phyloP scores from a whole-genome alignment of 768 basidiomycete species.

The Naganishia onofrii region DNA sequence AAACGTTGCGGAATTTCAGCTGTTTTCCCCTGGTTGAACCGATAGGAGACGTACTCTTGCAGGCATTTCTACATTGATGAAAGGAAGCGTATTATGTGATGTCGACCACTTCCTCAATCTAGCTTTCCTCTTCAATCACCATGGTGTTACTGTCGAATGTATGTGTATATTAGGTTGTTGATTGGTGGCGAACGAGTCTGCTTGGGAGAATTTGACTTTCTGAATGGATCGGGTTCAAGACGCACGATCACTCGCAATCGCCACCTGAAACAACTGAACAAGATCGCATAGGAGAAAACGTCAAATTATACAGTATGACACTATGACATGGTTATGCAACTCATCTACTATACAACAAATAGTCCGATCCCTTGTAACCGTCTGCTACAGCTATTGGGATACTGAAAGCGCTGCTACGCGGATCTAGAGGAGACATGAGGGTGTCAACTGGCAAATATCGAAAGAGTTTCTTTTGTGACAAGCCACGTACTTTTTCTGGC shows the following conservation, averaged over 20 bases:
- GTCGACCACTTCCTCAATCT: too few species aligned
- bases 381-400: not conserved
- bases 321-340: not conserved
- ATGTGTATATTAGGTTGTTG: too few species aligned
- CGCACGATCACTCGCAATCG: too few species aligned
- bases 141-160: too few species aligned
- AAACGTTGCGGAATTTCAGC: not conserved
- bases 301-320: too few species aligned
- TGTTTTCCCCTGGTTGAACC: not conserved
- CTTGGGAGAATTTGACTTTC: too few species aligned
- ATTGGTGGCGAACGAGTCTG: too few species aligned
- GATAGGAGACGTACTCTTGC: not conserved
- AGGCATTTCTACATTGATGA: not conserved
- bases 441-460: not conserved
- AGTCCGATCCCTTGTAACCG: not conserved
- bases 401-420: conserved; percentile 4
- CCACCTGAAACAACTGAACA: too few species aligned
- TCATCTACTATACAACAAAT: not conserved
- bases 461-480: not conserved
- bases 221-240: too few species aligned
- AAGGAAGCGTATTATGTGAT: not conserved
- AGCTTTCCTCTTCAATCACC: too few species aligned
- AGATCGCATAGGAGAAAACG: too few species aligned
- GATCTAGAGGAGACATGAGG: not conserved
- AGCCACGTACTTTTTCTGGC: conserved; percentile 11